Evolutionary conservation across 208 protist genomes (phyloP).

Genomic region (Acanthamoeba sp.): DNA sequence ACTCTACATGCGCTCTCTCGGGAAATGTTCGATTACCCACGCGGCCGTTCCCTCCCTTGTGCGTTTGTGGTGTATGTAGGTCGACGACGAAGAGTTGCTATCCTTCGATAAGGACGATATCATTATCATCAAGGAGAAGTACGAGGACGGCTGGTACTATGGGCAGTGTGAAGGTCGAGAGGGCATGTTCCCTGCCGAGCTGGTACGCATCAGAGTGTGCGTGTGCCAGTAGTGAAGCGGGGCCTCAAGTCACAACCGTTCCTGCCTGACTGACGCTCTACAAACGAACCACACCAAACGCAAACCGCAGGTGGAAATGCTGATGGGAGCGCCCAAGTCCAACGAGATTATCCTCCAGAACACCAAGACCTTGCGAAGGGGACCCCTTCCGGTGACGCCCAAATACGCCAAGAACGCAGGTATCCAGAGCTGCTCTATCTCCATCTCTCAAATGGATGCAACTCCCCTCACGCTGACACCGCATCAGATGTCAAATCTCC

Average conservation of each 20-base stretch:
- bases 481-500: not conserved
- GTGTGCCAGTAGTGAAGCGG: not conserved
- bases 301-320: slow-evolving; percentile 7
- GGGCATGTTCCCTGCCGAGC: slow-evolving; percentile 64
- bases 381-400: not conserved
- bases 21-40: no score
- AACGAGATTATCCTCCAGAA: slow-evolving; percentile 70
- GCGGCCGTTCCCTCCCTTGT: no score
- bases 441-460: not conserved
- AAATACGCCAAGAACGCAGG: not conserved
- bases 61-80: not conserved
- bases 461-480: not conserved
- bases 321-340: slow-evolving; percentile 72
- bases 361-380: slow-evolving; percentile 23
- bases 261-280: no score
- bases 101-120: slow-evolving; percentile 73
- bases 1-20: no score
- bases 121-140: slow-evolving; percentile 64
- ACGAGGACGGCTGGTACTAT: slow-evolving; percentile 68
- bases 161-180: slow-evolving; percentile 63
- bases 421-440: not conserved
- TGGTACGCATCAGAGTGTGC: not conserved
- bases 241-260: not conserved
- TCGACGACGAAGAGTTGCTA: slow-evolving; percentile 50
- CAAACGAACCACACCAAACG: not conserved